Base-by-base conservation (phyloP, 495 filamentous ascomycete genomes). In the Symbiotaphrina buchneri region DNA sequence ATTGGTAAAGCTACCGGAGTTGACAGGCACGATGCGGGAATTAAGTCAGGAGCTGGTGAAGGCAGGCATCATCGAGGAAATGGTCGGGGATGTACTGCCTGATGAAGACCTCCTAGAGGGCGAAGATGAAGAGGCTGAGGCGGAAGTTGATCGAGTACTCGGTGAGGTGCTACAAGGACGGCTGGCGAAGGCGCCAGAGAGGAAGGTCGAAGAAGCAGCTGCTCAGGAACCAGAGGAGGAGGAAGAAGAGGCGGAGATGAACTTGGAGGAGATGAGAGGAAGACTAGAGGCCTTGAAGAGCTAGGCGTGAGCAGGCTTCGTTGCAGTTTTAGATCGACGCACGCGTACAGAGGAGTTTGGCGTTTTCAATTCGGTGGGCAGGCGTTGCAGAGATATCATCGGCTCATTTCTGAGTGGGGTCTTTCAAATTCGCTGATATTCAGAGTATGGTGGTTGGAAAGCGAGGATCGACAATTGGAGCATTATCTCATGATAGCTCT, bases 1-100 rank as follows among this genome's bases (percentile, higher is more conserved):
- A 2, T 56, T 95, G 5, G 66, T 94, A 17, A 59, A 74, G 17
- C 52, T 97, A 37, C 87, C 87, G 10, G 75, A 93, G 55, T 55
- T 97, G 21, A 79, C 71, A 14, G 69, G 66, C 27, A 94, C 85
- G 7, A 95, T 95, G 87, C 59, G 65, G 28, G 83, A 94, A 51
- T 58, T 97, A 17, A 76, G 71, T 34, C 59, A 71, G 30, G 87
- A 97, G 58, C 50, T 95, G 43, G 72, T 93, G 37, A 84, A 75
- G 51, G 84, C 87, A 2, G 87, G 90, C 3, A 84, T 97, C 39
- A 93, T 97, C 36, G 87, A 97, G 54, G 87, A 97, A 57, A 93
- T 94, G 74, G 71, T 91, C 8, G 74, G 68, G 25, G 87, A 95
- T 47, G 68, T 60, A 24, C 51, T 94, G 39, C 81, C 81, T n/a